Evolutionary conservation across 2,329 filamentous ascomycete species (phyloP).

Genomic region (Talaromyces sp.): DNA sequence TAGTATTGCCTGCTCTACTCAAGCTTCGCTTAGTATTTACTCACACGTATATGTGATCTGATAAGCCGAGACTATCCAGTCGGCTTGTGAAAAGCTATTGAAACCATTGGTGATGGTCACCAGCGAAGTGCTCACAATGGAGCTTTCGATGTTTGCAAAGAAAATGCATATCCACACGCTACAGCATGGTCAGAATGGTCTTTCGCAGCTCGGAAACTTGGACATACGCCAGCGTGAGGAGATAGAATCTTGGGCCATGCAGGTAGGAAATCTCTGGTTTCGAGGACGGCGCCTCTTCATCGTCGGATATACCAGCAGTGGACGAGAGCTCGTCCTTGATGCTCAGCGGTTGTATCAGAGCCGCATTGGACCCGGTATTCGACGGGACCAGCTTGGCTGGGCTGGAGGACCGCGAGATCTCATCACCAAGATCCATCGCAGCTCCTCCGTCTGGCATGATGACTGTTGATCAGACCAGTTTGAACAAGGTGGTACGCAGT

Average conservation of each 20-base stretch:
- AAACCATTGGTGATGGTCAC: conserved; percentile 29
- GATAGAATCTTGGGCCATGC: neutral
- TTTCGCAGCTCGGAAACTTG: neutral
- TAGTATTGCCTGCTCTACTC: neutral
- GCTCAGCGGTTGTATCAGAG: neutral
- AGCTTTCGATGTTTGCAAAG: conserved; percentile 28
- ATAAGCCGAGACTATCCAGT: conserved; percentile 33
- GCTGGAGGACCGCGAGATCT: neutral
- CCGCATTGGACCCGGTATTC: neutral
- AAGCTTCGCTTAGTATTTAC: neutral
- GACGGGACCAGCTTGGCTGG: neutral
- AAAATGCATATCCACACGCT: conserved; percentile 12
- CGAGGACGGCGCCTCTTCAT: neutral
- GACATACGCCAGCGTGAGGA: neutral
- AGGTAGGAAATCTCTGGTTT: neutral
- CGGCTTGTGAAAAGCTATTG: conserved; percentile 26
- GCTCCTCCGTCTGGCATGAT: neutral
- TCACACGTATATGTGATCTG: conserved; percentile 29
- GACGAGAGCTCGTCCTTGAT: neutral
- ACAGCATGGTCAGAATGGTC: neutral
- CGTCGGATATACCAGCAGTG: neutral
- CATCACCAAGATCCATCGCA: neutral
- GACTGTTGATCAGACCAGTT: neutral
- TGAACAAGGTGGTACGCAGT: neutral
- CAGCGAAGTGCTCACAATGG: conserved; percentile 31